phyloP scores from a whole-genome alignment of 2,329 filamentous ascomycete genomes.

The Arthrobotrys iridis region DNA sequence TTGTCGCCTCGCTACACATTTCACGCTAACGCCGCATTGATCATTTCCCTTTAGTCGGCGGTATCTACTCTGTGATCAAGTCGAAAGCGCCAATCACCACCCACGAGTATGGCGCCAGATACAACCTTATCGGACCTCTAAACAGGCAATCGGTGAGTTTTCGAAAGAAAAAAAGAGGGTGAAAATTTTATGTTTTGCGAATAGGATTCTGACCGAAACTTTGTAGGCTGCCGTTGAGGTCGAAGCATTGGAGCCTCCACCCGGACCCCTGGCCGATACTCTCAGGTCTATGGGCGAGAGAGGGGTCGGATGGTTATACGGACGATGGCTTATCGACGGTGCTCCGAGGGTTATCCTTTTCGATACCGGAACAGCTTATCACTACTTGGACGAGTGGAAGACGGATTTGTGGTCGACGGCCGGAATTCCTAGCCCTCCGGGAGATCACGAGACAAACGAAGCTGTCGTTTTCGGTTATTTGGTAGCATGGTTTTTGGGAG shows the following conservation, averaged over 20 bases:
- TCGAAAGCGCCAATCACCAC: constrained; percentile 98
- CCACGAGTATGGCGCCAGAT: constrained; percentile 96
- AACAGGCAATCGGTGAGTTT: constrained; percentile 83
- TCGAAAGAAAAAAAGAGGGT: too few species aligned
- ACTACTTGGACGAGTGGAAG: constrained; percentile 95
- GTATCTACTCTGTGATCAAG: constrained; percentile 99
- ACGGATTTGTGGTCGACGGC: constrained; percentile 91
- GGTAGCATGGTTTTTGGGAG: constrained; percentile 96
- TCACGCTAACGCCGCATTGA: constrained; percentile 39
- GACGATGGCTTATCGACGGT: constrained; percentile 96
- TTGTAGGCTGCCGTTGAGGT: constrained; percentile 92
- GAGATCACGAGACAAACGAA: constrained; percentile 95
- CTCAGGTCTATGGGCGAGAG: constrained; percentile 93
- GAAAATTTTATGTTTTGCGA: too few species aligned
- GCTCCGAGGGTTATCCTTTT: constrained; percentile 93
- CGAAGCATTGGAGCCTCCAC: constrained; percentile 86
- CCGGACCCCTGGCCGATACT: constrained; percentile 79
- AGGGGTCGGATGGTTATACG: constrained; percentile 89
- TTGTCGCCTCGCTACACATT: constrained; percentile 28
- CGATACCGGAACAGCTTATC: constrained; percentile 92
- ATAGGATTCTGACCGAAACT: neutral
- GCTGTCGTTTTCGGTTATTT: constrained; percentile 97
- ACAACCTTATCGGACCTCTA: constrained; percentile 92
- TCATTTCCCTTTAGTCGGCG: constrained; percentile 73
- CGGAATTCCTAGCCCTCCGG: constrained; percentile 90